Evolutionary conservation across 75 land plant species (phyloP), one percentile per base, ranked within the genome.

Genomic region (Isoetes taiwanensis): DNA sequence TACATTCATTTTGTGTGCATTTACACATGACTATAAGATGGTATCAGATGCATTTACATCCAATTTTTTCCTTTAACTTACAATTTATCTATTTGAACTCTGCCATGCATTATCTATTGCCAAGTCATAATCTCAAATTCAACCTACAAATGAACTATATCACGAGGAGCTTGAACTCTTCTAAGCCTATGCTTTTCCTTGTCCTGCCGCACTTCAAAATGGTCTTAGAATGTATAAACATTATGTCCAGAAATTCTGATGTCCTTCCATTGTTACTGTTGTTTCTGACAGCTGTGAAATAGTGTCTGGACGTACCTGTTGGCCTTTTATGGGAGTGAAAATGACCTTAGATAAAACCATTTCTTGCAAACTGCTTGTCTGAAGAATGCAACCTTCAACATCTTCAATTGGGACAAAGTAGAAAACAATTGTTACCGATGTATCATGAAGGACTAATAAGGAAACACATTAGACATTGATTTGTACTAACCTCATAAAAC

Each of bases 301-400:
- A 91, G 62, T 90, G 97, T 52, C 80, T 75, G 1, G 80, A 57
- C 14, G 63, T 57, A 57, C 58, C 77, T 37, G 64, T 75, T 43
- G 66, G 59, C 2, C 32, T 41, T 30, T 62, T 64, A 38, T 54
- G 66, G 59, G 32, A 62, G 64, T 70, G 53, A 31, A 48, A 2
- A 62, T 21, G 16, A 60, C 78, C 46, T 61, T 56, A 20, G 74
- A 76, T 2, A 91, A 64, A 35, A 83, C 97, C 24, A 88, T 88
- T 74, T 80, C 85, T n/a, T n/a, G 37, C 83, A 75, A 28, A 91
- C 83, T 50, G 88, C 66, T 54, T 83, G 78, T 63, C 71, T 78
- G 40, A 91, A 37, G 41, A 69, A 76, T 28, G 76, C 73, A 41
- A 76, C 68, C 72, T 38, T 46, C 63, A 39, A 30, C 58, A 28